Evolutionary conservation across 1,139 yeast genomes (phyloP).

Genomic region (Suhomyces kunorum): DNA sequence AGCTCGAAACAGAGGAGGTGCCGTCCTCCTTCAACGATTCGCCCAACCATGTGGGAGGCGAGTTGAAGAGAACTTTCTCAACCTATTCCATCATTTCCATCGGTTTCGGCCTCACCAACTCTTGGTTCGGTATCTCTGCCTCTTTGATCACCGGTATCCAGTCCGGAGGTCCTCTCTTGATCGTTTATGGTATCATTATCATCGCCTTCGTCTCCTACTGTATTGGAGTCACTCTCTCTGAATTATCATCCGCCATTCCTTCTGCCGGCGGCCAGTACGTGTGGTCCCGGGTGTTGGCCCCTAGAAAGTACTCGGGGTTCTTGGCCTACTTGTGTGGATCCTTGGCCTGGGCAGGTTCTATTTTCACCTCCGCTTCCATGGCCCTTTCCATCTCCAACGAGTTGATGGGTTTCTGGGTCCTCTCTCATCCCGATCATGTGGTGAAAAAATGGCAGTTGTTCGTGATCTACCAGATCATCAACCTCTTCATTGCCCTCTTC

Average conservation of each 20-base stretch:
- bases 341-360: conserved; percentile 60
- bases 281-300: conserved; percentile 61
- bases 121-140: conserved; percentile 71
- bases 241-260: conserved; percentile 58
- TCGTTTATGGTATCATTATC: conserved; percentile 67
- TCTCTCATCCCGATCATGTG: conserved; percentile 43
- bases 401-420: conserved; percentile 57
- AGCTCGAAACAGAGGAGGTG: conserved; percentile 7
- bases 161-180: conserved; percentile 69
- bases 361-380: conserved; percentile 61
- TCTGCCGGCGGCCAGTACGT: conserved; percentile 69
- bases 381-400: conserved; percentile 54
- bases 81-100: conserved; percentile 58
- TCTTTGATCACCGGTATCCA: conserved; percentile 62
- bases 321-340: conserved; percentile 60
- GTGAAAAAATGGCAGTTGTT: conserved; percentile 60
- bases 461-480: conserved; percentile 48
- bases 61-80: conserved; percentile 39
- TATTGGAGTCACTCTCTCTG: conserved; percentile 55
- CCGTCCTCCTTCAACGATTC: not conserved
- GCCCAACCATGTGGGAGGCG: conserved; percentile 21
- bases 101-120: conserved; percentile 69
- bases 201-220: conserved; percentile 54
- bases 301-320: conserved; percentile 48
- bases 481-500: conserved; percentile 47